These are phyloP conservation scores for Auriculariales sp. DNA, from an alignment of 768 basidiomycete genomes.

Conservation along the genomic window DNA sequence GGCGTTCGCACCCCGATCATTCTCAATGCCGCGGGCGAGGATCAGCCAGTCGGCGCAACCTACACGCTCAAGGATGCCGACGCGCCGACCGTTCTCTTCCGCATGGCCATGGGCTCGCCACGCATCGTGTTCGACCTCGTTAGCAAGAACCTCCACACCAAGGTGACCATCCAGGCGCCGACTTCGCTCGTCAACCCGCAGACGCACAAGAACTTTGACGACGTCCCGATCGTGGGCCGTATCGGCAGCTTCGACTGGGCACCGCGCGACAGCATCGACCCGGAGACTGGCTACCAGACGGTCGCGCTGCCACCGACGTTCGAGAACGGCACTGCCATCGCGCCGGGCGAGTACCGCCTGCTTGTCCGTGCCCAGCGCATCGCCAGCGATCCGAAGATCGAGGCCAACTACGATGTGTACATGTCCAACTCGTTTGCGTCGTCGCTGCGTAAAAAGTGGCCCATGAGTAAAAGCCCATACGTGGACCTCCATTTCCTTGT, in stretches of 20 bases:
- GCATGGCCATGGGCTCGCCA: slow-evolving; percentile 6
- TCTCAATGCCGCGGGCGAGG: slow-evolving; percentile 5
- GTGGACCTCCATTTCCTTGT: background rate
- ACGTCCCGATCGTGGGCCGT: slow-evolving; percentile 33
- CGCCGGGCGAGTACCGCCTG: slow-evolving; percentile 1
- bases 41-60: slow-evolving; percentile 9
- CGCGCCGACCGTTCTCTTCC: slow-evolving; percentile 15
- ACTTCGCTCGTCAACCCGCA: background rate
- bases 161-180: background rate
- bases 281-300: background rate
- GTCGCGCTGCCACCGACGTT: background rate
- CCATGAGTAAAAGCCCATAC: no score
- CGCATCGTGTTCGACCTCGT: slow-evolving; percentile 4
- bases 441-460: background rate
- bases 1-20: slow-evolving; percentile 13
- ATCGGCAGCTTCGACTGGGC: slow-evolving; percentile 32
- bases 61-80: slow-evolving; percentile 12
- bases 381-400: background rate
- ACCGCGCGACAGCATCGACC: slow-evolving; percentile 21
- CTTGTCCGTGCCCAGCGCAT: slow-evolving; percentile 4
- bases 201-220: slow-evolving; percentile 8
- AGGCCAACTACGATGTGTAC: slow-evolving; percentile 10
- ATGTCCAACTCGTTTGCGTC: slow-evolving; percentile 4
- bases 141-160: background rate
- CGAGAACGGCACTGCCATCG: slow-evolving; percentile 1